Evolutionary conservation across 2,329 filamentous ascomycete genomes (phyloP), one percentile per base, ranked within the genome.

Genomic region (Talaromyces marneffei): DNA sequence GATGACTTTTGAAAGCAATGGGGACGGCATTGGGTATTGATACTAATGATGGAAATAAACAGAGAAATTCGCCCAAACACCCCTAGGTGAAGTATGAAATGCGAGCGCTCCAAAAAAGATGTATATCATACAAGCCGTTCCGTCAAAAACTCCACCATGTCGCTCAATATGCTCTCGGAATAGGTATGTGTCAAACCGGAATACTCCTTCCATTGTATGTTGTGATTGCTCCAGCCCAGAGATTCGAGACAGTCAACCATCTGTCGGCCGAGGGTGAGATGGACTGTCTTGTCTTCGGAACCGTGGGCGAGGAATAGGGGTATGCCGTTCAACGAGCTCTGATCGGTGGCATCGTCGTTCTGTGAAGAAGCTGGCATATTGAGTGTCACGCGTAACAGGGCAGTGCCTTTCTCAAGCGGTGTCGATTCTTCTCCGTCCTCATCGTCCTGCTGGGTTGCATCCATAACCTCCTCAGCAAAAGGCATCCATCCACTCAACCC

Each of bases 401-500:
- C 37, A 8, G 46, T 37, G 14, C 48, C 50, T 7, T 46, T 46
- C 12, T 29, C 23, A 18, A 46, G 9, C 2, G 37, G 18, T n/a
- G 48, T 16, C 6, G 25, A 33, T 20, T 35, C 31, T 52, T 18
- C 57, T 9, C 40, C 44, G 25, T 29, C 44, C 12, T 57, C 55
- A 1, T 46, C 23, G n/a, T 33, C 55, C 1, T 23, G 25, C 27
- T 44, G 55, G 6, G 58, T 37, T 23, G 58, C 58, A 7, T 55
- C 14, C 48, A 35, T 29, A 10, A 60, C 9, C 35, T 60, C 33
- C 2, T 53, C 25, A 5, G 48, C 48, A 52, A 61, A 61, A 18
- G 59, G 52, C n/a, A 61, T 16, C 59, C 59, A 61, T 16, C 59
- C 59, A 50, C 20, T 39, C 59, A 61, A 48, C 5, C 59, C 59